Evolutionary conservation across 768 basidiomycete genomes (phyloP), one percentile per base, ranked within the genome.

Genomic region (Pisolithus albus): DNA sequence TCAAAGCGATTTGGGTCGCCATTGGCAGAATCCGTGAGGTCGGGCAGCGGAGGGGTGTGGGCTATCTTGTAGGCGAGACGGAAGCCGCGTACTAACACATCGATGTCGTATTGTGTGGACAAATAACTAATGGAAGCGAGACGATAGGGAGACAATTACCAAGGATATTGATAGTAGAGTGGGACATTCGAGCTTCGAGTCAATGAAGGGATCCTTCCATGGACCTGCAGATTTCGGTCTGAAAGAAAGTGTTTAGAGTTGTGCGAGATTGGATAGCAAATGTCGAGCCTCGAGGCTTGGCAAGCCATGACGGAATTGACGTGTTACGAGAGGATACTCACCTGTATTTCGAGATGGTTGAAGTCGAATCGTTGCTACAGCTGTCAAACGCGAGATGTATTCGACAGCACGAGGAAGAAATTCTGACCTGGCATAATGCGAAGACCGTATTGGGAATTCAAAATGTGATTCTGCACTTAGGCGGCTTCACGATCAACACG

Each of bases 381-480:
- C 88, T 0, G 84, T 86, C n/a, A 84, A 85, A 21, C 89, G 82
- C 11, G 86, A 90, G 56, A 89, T 80, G 58, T 86, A 70, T 84
- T 88, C 3, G 89, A 88, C 4, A 92, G 73, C 26, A 92, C 82
- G 49, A 92, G 80, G 79, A 92, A 92, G 47, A 78, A 80, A 65
- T 83, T 88, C 49, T 78, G 71, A 2, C 87, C 87, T 0, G 89
- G 89, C 47, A 92, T 87, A 61, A 91, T 91, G 23, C 89, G 83
- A 8, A 92, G 70, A 1, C 86, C 85, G 61, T 87, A 91, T 0
- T 85, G 80, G 59, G 84, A 86, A 65, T 91, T 89, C 62, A 88
- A 92, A 56, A 92, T 88, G 60, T 92, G 91, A 67, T 93, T 93
- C 68, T 92, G 91, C 18, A 90, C 90, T 64, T 92, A 89, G 0